Base-by-base conservation (phyloP, 495 filamentous ascomycete species). In the Podospora didyma region DNA sequence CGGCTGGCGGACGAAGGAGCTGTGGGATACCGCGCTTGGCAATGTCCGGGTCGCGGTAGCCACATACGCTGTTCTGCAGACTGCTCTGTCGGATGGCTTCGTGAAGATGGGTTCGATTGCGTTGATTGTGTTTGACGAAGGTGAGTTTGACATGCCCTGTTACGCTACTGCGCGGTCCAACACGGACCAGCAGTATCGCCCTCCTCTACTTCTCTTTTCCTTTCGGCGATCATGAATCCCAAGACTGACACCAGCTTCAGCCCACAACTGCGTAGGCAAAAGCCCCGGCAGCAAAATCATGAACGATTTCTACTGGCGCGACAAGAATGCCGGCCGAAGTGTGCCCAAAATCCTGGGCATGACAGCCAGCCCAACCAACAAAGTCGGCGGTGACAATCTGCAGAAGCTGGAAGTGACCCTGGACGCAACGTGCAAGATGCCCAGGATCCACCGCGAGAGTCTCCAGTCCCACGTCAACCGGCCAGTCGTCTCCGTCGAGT, bases 101-200 rank as follows among this genome's bases (percentile, higher is more conserved):
- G 82, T 92, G 7, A 72, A 63, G 19, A 83, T 91, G 63, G 66
- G 73, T 1, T 69, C 72, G 5, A 56, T 92, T 46, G 71, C 79
- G 12, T 65, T 92, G 6, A 64, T 92, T 10, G 74, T 92, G 1
- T 92, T 90, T 61, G 89, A 92, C 65, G 89, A 92, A 79, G 87
- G 87, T 89, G 68, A 31, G 64, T 20, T 11, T 14, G 4, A 19
- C 5, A 51, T 51, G 34, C 39, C n/a, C 14, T 31, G 26, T 4
- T 9, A 4, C 26, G 4, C 26, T 31, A n/a, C 26, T 31, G 26
- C 26, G 9, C 26, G 26, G 3, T 31, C 26, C 3, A 4, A 31
- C 9, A 31, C 26, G 26, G 3, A 9, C 26, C 9, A 31, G 9
- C 26, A 31, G n/a, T n/a, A n/a, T n/a, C n/a, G n/a, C 34, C 34